These are phyloP conservation scores for Aspergillus brunneoviolaceus DNA, from an alignment of 2,329 filamentous ascomycete genomes.

Conservation along the genomic window DNA sequence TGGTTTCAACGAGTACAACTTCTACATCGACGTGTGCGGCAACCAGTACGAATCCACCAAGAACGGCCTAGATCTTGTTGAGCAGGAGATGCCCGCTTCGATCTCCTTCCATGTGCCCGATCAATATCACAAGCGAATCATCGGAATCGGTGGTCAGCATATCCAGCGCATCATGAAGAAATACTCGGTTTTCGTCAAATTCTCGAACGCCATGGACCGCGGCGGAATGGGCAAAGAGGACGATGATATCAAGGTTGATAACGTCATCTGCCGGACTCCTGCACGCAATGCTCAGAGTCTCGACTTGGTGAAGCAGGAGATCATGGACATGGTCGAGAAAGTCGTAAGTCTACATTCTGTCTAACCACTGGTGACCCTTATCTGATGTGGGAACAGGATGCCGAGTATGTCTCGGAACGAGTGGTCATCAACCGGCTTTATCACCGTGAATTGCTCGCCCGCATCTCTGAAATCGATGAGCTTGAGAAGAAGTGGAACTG, in stretches of 20 bases:
- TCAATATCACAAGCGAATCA: conserved; percentile 99
- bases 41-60: conserved; percentile 92
- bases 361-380: neutral
- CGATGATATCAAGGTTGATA: conserved; percentile 97
- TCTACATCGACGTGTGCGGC: conserved; percentile 97
- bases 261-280: conserved; percentile 96
- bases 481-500: conserved; percentile 99
- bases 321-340: conserved; percentile 98
- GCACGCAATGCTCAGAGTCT: conserved; percentile 95
- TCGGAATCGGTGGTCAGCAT: conserved; percentile 95
- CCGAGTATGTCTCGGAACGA: conserved; percentile 91
- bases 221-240: conserved; percentile 92
- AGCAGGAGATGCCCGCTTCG: conserved; percentile 98
- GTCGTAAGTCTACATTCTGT: conserved; percentile 58
- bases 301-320: conserved; percentile 97
- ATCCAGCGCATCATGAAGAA: conserved; percentile 99
- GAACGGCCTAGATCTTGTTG: conserved; percentile 85
- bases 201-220: conserved; percentile 98
- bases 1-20: conserved; percentile 99
- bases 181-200: conserved; percentile 99
- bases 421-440: conserved; percentile 93
- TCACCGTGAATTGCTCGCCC: conserved; percentile 87
- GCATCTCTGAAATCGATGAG: conserved; percentile 85
- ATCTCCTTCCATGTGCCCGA: conserved; percentile 99
- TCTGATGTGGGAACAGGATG: conserved; percentile 61